Base-by-base conservation (phyloP, 768 basidiomycete genomes). In the Serpula lacrymans region DNA sequence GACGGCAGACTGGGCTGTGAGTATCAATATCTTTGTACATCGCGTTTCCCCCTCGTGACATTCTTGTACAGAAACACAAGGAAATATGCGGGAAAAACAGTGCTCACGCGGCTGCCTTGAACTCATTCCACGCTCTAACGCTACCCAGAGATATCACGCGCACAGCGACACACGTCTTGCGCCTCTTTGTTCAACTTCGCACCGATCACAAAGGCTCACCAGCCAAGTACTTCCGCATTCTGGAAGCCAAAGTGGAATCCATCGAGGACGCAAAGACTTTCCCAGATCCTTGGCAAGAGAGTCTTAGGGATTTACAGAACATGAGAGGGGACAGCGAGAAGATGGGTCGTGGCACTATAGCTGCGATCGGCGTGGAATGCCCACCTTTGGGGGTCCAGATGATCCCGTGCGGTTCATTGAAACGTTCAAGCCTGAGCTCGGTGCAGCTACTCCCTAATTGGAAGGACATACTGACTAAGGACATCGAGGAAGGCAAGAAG, bases 371-470 rank as follows among this genome's bases (percentile, higher is more conserved):
- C 36, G 37, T 63, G n/a, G 57, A 59, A 42, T 64, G 57, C 42
- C 42, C 45, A 13, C 60, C 56, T 12, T 48, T 65, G 5, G 50
- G 51, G 4, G 54, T 62, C 47, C 60, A 60, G 38, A 54, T 59
- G 10, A 54, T 63, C 12, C 64, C 61, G n/a, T 60, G 62, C 40
- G 62, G 59, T n/a, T 57, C 55, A 13, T 39, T 64, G 45, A 47
- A 33, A 43, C n/a, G n/a, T n/a, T 14, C 6, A 14, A 39, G 53
- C 34, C 17, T 56, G 21, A 47, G 44, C 34, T 26, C 37, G 27
- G 28, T 46, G 29, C 20, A 18, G 25, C 14, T 30, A 22, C 26
- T 31, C 11, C 35, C 39, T 5, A 17, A 31, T 18, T 57, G 55
- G 55, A 52, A 53, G 45, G 41, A 45, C 11, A 37, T 33, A 8